A percentile compares a stretch with the other conserved stretches of the same genome.
Conservation (phyloP, 2,329 filamentous ascomycete genomes). For the Venturia effusa region DNA sequence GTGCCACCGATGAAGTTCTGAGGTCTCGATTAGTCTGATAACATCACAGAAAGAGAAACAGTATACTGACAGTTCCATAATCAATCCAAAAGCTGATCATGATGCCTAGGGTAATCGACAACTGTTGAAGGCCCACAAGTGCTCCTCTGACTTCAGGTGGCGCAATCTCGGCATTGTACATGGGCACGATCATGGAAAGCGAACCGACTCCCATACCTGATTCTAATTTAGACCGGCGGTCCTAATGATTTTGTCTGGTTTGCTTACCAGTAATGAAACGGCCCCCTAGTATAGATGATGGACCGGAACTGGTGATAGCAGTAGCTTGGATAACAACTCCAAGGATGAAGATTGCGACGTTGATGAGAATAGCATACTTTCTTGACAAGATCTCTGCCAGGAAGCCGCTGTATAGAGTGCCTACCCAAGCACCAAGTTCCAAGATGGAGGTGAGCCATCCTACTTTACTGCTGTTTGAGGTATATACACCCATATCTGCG, state of each 20-base stretch:
- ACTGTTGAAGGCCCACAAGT: constrained; percentile 53
- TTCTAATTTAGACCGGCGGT: constrained; percentile 16
- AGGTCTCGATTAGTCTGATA: constrained; percentile 10
- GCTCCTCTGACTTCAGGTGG: constrained; percentile 57
- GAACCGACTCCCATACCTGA: constrained; percentile 56
- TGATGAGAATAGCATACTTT: constrained; percentile 59
- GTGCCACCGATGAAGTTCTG: constrained; percentile 43
- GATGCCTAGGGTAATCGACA: constrained; percentile 52
- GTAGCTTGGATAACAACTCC: constrained; percentile 60
- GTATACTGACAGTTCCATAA: constrained; percentile 34
- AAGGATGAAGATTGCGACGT: constrained; percentile 55
- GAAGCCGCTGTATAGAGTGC: constrained; percentile 57
- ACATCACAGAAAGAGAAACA: constrained; percentile 14
- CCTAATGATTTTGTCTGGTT: constrained; percentile 7
- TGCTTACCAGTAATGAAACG: constrained; percentile 52
- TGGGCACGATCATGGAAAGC: constrained; percentile 55
- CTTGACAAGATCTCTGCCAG: constrained; percentile 59
- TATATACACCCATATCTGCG: constrained; percentile 32
- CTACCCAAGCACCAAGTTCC: constrained; percentile 69
- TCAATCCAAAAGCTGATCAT: constrained; percentile 46
- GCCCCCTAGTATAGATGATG: constrained; percentile 54
- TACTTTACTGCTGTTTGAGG: constrained; percentile 27
- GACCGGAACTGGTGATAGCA: constrained; percentile 42
- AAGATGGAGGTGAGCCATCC: constrained; percentile 51
- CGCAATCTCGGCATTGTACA: constrained; percentile 34